Base-by-base conservation (phyloP, 306 rosid genomes). In the Heteromeles arbutifolia region DNA sequence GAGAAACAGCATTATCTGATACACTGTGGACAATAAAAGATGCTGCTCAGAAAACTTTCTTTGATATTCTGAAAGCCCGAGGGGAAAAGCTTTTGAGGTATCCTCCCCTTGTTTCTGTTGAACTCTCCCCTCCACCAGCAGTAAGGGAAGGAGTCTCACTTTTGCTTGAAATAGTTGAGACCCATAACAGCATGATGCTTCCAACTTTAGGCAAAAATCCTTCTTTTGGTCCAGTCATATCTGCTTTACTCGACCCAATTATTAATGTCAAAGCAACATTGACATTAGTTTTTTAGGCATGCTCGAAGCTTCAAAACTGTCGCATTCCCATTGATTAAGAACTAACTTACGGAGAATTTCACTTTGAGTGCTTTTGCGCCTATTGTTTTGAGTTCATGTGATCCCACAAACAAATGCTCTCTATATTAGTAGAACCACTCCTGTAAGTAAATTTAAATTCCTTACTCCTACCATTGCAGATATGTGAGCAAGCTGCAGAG, bases 401-500 rank as follows among this genome's bases (percentile, higher is more conserved):
- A 73, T 61, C 41, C 8, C 68, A 59, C 58, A 26, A 11, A 43
- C 0, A 10, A 57, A 18, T 48, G 26, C 58, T 22, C 13, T 43
- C 44, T 24, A 21, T 66, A 21, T 58, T 56, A 57, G 54, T 62
- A 22, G 19, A n/a, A 21, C 31, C 65, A 53, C 12, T 32, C 50
- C 48, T 53, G 37, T 19, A 52, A 52, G 53, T 1, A 6, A 29
- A 31, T 29, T 13, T 5, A 78, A 77, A 52, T 74, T 69, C 54
- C 4, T 34, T 67, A 21, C 53, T 76, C 0, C 78, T 65, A 65
- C 58, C 22, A 62, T 67, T 84, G 87, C 86, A 95, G 98, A 92
- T 95, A 87, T 92, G 99, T 80, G 99, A 95, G 86, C 94, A 82
- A 88, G 97, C 99, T 58, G 97, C 99, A 6, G 99, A 90, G 80